Base-by-base conservation (phyloP, 331 rosid genomes). In the Ulmus americana region DNA sequence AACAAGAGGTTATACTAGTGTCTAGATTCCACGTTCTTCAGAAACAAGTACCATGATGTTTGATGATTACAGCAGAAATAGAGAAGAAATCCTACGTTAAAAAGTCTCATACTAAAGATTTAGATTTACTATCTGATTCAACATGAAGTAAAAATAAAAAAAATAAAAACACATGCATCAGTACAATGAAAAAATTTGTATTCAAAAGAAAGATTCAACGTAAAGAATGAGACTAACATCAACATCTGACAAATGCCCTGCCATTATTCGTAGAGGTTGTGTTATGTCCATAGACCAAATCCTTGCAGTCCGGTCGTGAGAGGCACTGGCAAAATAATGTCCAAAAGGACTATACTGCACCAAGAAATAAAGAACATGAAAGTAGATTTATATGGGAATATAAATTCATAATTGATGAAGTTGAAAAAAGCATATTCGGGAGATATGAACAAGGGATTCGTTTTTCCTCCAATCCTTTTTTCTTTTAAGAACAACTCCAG, bases 261-360 rank as follows among this genome's bases (percentile, higher is more conserved):
- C 97, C 95, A 94, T 84, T 82, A 94, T 85, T 73, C 99, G 79
- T 58, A 94, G 73, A 57, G 97, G 99, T 63, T 85, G 97, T 76
- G 84, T 81, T 84, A 91, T 84, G 82, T 94, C 97, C 95, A 85
- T 82, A 42, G 95, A 84, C 99, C 99, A 94, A 63, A 94, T 80
- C 77, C 97, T 82, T 74, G 97, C 99, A 42, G 99, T 94, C 79
- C 97, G 86, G 81, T 94, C 97, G 38, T 94, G 99, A 45, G 99
- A 94, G 60, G 84, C 82, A 70, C 99, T 90, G 70, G 95, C 97
- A 84, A 94, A 94, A 81, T 94, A 90, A 72, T 85, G 97, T 58
- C 99, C 97, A 11, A 84, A 80, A 35, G 99, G 95, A 73, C 99
- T 90, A 90, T 85, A 94, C 97, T 94, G 95, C 86, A 80, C 47